phyloP scores from a whole-genome alignment of 306 rosid species.

The Ochetophila trinervis region DNA sequence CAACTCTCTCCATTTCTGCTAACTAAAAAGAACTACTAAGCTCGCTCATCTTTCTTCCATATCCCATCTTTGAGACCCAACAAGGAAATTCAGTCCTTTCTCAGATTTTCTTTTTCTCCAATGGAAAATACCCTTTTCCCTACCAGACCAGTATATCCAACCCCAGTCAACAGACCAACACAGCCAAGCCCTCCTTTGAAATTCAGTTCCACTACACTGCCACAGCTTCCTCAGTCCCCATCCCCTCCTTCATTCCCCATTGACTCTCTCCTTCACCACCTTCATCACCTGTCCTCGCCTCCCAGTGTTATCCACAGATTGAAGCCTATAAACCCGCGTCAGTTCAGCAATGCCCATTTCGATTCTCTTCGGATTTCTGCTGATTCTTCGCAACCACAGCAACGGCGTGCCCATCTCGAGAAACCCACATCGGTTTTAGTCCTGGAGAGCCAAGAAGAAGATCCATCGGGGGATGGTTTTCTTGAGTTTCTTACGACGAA shows the following conservation, averaged over 20 bases:
- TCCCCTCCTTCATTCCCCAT: constrained; percentile 57
- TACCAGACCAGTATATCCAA: constrained; percentile 49
- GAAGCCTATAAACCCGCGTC: constrained; percentile 30
- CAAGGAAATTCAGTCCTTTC: no score
- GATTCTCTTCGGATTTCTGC: constrained; percentile 38
- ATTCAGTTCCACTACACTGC: constrained; percentile 51
- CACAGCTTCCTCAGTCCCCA: constrained; percentile 44
- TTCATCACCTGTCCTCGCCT: constrained; percentile 59
- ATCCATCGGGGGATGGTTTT: constrained; percentile 28
- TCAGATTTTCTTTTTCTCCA: constrained; percentile 13
- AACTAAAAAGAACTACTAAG: neutral
- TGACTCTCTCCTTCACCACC: constrained; percentile 76
- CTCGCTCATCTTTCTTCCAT: constrained; percentile 7
- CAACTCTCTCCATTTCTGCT: neutral
- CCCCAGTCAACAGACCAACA: constrained; percentile 48
- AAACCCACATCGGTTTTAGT: constrained; percentile 36
- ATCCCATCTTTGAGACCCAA: no score
- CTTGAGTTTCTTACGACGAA: constrained; percentile 57
- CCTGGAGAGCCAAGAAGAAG: constrained; percentile 14
- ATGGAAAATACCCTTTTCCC: constrained; percentile 88
- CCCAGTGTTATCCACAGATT: constrained; percentile 37
- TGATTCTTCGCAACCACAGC: constrained; percentile 24
- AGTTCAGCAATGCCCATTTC: constrained; percentile 29
- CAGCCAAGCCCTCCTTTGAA: constrained; percentile 40
- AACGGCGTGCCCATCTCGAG: constrained; percentile 19